These are phyloP conservation scores for Polygonum maritimum DNA, from an alignment of 148 eudicot genomes.

Conservation along the genomic window DNA sequence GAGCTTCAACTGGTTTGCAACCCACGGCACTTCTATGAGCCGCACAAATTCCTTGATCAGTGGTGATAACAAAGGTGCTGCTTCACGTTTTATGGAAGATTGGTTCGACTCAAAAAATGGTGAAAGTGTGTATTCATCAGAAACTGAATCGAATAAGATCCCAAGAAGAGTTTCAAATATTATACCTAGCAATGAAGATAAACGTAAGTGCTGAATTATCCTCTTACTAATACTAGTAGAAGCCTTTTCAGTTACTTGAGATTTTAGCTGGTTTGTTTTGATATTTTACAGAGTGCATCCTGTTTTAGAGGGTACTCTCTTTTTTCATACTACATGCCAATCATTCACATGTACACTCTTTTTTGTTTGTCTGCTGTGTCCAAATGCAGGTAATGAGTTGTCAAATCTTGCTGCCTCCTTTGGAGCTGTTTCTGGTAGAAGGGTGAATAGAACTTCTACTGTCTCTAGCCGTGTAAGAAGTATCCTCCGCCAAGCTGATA, in stretches of 20 bases:
- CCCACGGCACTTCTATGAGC: constrained; percentile 99
- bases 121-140: constrained; percentile 21
- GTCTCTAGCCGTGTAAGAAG: constrained; percentile 72
- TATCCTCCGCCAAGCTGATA: constrained; percentile 49
- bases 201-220: constrained; percentile 41
- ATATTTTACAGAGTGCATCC: too few species aligned
- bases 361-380: not conserved
- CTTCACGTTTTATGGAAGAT: constrained; percentile 97
- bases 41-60: constrained; percentile 84
- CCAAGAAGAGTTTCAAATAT: constrained; percentile 81
- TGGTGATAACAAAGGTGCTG: constrained; percentile 98
- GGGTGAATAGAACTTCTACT: constrained; percentile 50
- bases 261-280: too few species aligned
- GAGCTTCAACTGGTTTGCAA: constrained; percentile 98
- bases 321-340: not conserved
- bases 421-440: constrained; percentile 58
- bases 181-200: constrained; percentile 37
- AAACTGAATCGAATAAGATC: constrained; percentile 20
- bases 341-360: not conserved
- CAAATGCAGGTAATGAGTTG: constrained; percentile 62
- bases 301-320: too few species aligned
- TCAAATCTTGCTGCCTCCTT: constrained; percentile 74
- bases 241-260: too few species aligned
- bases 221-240: not conserved
- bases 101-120: constrained; percentile 52